Base-by-base conservation (phyloP, 2,329 filamentous ascomycete species). In the Epicoccum sorghinum region DNA sequence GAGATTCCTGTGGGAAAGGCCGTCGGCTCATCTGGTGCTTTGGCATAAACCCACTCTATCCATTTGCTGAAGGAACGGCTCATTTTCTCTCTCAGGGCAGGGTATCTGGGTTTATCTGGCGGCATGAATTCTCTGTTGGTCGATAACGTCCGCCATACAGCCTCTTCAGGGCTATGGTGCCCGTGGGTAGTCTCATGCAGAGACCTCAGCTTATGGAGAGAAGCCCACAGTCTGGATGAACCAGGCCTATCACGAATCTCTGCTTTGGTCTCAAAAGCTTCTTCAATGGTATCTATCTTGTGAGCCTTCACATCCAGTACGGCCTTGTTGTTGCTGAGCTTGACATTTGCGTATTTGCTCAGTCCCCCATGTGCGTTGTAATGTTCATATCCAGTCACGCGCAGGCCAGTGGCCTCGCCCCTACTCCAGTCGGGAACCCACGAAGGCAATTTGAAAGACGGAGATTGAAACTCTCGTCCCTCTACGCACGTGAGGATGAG, bases 401-500 rank as follows among this genome's bases (percentile, higher is more conserved):
- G 49, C 13, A 63, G 54, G 0, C 59, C 56, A 3, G 56, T 25
- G 13, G 35, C 36, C 22, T 53, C 39, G 3, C 45, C 48, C 14
- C 49, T 32, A 24, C 43, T 55, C 61, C 61, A 67, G 40, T 65
- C 61, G 2, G 64, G 58, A 3, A 63, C 62, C 61, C 58, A 67
- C 3, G 62, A 66, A 9, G 59, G 61, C 12, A 67, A 35, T 6
- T 30, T 30, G 8, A 35, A 29, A 7, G 57, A 29, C 9, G 14
- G 18, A 4, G 36, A 37, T 18, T 61, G 62, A 14, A 62, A 63
- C 2, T 58, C 50, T 13, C 55, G 35, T 32, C 60, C 59, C 40
- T 67, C 61, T 7, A 60, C 56, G 47, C 45, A 59, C 8, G 54
- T 55, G n/a, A 63, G 45, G 6, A 63, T 27, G 1, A 60, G 41